Base-by-base conservation (phyloP, 192 early-diverging fungal species). In the Entrophospora sp. region DNA sequence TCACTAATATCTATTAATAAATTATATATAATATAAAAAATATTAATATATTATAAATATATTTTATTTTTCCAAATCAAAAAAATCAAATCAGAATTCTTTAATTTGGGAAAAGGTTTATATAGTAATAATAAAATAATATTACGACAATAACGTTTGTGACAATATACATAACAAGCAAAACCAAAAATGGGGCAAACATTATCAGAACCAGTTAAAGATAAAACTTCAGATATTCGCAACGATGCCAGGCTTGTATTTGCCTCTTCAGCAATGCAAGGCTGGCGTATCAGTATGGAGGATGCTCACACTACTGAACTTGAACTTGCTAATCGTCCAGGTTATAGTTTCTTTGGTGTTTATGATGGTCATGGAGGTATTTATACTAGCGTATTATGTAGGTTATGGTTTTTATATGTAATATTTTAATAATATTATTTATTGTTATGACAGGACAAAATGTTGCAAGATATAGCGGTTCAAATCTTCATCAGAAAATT, bases 241-340 rank as follows among this genome's bases (percentile, higher is more conserved):
- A 72, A 79, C 28, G 91, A 93, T 75, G 76, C 88, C 44, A 81
- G 91, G 42, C 79, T 90, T 65, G 74, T 83, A 35, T 97, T 87
- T 70, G 93, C 88, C 35, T 87, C 91, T 51, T 92, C 89, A 38
- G 84, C 82, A 57, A 97, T 97, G 95, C 95, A 98, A 80, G 95
- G 95, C 61, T 98, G 95, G 95, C 80, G 95, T 77, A 81, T 91
- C 32, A 88, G 85, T 87, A 98, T 98, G 96, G 96, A 98, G 75
- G 96, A 98, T 79, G 92, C 92, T 22, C 95, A 98, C 79, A 87
- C 92, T n/a, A 92, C 92, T 49, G 49, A 93, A 44, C 79, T 94
- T 27, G 85, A 84, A 57, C 57, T 95, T 8, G 78, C 79, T 24
- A 82, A 79, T 16, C 79, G 79, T 38, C 78, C 83, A 43, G 73